Evolutionary conservation across 164 flowering plant genomes (phyloP).

Genomic region (Hamamelis virginiana): DNA sequence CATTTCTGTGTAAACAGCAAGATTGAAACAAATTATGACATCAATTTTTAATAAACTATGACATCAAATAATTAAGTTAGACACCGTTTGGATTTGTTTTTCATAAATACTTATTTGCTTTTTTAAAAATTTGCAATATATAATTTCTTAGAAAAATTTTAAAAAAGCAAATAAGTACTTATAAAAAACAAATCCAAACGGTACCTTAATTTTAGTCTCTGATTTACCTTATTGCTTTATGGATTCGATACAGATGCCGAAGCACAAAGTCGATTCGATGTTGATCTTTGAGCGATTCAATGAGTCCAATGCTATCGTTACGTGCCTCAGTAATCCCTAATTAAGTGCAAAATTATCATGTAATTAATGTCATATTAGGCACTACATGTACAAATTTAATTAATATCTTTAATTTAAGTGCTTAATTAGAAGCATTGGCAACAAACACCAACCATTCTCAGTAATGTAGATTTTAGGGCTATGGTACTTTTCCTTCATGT

Average conservation of each 20-base stretch:
- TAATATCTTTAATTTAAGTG: too few species aligned
- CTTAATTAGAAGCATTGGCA: neutral
- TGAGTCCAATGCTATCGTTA: neutral
- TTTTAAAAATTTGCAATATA: too few species aligned
- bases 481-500: conserved; percentile 17
- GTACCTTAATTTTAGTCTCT: too few species aligned
- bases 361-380: too few species aligned
- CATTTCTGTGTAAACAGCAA: conserved; percentile 15
- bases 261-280: conserved; percentile 13
- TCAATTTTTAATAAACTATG: too few species aligned
- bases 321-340: conserved; percentile 13
- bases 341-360: neutral
- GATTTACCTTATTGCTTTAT: conserved; percentile 1
- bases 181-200: too few species aligned
- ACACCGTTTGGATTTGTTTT: too few species aligned
- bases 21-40: too few species aligned
- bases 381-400: neutral
- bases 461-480: conserved; percentile 28
- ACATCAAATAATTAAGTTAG: too few species aligned
- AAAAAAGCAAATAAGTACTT: too few species aligned
- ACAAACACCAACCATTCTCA: conserved; percentile 28
- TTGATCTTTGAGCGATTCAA: conserved; percentile 9
- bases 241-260: conserved; percentile 14
- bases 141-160: too few species aligned
- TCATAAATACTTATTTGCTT: too few species aligned